Percentiles rank a stretch among this genome's conserved stretches.
phyloP scores from a whole-genome alignment of 2,329 filamentous ascomycete genomes.

The Ceratocystis cacaofunesta region DNA sequence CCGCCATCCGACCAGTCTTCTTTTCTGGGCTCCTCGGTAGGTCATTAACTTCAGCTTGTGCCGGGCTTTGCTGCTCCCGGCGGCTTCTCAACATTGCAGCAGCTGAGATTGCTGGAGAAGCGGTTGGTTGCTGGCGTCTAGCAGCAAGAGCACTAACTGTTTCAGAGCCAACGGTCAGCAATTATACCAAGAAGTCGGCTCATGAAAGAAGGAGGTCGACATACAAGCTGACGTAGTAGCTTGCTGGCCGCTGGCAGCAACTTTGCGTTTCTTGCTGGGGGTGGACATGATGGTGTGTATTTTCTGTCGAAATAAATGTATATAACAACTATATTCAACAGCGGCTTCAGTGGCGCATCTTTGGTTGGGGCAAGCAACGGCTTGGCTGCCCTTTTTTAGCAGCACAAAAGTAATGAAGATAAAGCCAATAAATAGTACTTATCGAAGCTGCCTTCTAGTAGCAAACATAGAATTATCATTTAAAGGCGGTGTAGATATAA shows the following conservation, averaged over 20 bases:
- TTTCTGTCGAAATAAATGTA: neutral
- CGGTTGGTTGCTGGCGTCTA: conserved; percentile 8
- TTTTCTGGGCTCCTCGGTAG: neutral
- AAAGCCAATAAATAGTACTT: too few relatives aligned
- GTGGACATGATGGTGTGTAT: neutral
- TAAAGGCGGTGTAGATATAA: conserved; percentile 4
- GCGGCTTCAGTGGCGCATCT: neutral
- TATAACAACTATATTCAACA: neutral
- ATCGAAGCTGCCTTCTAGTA: too few relatives aligned
- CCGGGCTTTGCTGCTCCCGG: neutral
- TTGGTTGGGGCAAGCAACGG: neutral
- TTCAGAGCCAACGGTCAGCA: neutral
- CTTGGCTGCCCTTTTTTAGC: neutral
- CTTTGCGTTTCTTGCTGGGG: conserved; percentile 14
- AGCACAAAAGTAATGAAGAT: too few relatives aligned
- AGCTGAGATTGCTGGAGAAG: conserved; percentile 4
- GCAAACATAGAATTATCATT: neutral
- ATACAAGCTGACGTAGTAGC: conserved; percentile 13
- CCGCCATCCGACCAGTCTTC: neutral
- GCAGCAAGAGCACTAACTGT: conserved; percentile 15
- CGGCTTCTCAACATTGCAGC: conserved; percentile 7
- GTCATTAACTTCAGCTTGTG: neutral
- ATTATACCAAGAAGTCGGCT: neutral
- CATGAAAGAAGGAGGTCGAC: neutral
- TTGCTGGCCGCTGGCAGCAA: neutral